These are phyloP conservation scores for Chrysopogon serrulatus DNA, from an alignment of 176 grass and related monocot species.

Conservation along the genomic window DNA sequence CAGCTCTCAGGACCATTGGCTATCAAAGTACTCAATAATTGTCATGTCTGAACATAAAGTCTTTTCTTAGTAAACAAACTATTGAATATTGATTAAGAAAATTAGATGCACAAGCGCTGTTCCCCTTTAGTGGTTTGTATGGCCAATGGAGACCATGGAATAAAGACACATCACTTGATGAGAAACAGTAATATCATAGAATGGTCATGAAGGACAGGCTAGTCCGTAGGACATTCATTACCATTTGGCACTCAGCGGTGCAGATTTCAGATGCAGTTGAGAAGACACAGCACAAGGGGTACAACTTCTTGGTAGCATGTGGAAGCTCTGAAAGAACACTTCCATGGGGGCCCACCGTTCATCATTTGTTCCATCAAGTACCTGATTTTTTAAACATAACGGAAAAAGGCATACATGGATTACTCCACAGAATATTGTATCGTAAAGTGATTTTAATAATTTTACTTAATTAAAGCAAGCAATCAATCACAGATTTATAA, in stretches of 20 bases:
- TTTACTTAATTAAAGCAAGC: neutral
- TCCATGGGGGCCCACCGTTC: constrained; percentile 94
- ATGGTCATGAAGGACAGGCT: constrained; percentile 35
- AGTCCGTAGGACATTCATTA: constrained; percentile 94
- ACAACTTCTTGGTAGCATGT: constrained; percentile 86
- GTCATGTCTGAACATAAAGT: constrained; percentile 54
- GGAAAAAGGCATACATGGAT: neutral
- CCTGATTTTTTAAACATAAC: constrained; percentile 39
- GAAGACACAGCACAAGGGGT: neutral
- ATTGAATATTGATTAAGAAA: constrained; percentile 12
- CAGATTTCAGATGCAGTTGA: constrained; percentile 13
- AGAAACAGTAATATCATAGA: neutral
- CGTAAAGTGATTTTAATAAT: neutral
- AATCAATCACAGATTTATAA: neutral
- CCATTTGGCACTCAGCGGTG: constrained; percentile 91
- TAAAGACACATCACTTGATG: constrained; percentile 1
- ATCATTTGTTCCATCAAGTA: constrained; percentile 91
- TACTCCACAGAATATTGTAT: neutral
- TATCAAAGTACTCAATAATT: constrained; percentile 94
- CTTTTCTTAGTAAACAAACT: constrained; percentile 24
- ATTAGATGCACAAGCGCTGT: neutral
- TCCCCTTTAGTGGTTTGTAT: neutral
- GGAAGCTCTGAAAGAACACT: constrained; percentile 73
- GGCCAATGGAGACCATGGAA: neutral
- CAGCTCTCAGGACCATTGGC: constrained; percentile 95